Conservation (phyloP, 139 green algal genomes). For the Axilococcus clingmanii region DNA sequence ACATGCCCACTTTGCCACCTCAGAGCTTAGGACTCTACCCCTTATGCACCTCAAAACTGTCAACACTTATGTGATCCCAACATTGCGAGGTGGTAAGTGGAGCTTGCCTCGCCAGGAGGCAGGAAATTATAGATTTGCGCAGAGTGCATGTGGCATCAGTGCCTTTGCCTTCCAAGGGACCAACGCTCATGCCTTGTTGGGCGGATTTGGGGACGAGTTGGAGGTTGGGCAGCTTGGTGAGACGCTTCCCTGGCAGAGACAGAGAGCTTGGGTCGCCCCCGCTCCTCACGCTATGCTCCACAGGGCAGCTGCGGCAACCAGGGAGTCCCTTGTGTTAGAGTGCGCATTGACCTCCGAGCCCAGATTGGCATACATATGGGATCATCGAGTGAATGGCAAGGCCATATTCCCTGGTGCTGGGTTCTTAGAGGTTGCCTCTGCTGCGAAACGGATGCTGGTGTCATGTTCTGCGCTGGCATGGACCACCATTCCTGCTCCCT, state of each 20-base stretch:
- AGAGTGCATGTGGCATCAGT: conserved; percentile 11
- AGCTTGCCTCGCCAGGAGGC: conserved; percentile 14
- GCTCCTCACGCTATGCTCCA: conserved; percentile 15
- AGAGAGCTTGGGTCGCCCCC: background rate
- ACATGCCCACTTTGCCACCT: conserved; percentile 19
- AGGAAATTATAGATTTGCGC: background rate
- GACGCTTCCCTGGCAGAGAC: background rate
- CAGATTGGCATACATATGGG: conserved; percentile 36
- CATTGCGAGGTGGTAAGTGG: conserved; percentile 16
- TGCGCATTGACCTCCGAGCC: conserved; percentile 19
- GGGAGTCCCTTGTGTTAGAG: conserved; percentile 15
- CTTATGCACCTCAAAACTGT: conserved; percentile 48
- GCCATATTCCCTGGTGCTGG: conserved; percentile 49
- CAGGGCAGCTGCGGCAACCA: background rate
- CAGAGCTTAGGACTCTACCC: conserved; percentile 1
- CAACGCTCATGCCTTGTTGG: conserved; percentile 30
- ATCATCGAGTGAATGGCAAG: conserved; percentile 46
- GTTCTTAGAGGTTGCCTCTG: conserved; percentile 42
- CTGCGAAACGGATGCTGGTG: conserved; percentile 17
- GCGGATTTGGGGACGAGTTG: background rate
- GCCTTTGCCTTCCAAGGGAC: conserved; percentile 38
- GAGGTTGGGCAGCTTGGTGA: no score
- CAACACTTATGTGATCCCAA: conserved; percentile 48
- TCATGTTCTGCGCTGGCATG: background rate
- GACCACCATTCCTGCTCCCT: conserved; percentile 12